Evolutionary conservation across 208 protist species (phyloP).

Genomic region (Strigomonas culicis): DNA sequence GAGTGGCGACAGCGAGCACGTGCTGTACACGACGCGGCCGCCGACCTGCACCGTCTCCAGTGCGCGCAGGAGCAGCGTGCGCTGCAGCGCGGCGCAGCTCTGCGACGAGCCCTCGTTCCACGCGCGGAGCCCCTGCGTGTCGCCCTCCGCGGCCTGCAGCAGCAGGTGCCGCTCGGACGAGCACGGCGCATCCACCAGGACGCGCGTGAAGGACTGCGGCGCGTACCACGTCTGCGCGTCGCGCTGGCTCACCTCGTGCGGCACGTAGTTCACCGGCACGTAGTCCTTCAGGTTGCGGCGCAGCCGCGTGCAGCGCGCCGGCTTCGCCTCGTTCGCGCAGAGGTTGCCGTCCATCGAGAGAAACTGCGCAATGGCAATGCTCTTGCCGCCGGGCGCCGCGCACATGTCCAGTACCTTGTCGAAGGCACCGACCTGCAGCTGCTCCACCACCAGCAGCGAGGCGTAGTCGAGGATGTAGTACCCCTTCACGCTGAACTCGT

Average conservation of each 20-base stretch:
- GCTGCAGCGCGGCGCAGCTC: constrained; percentile 50
- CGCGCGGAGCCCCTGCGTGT: constrained; percentile 35
- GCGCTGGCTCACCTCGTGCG: constrained; percentile 56
- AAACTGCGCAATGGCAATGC: constrained; percentile 74
- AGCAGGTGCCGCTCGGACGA: constrained; percentile 90
- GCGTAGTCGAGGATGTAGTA: constrained; percentile 86
- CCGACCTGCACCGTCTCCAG: constrained; percentile 72
- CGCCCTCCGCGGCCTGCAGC: constrained; percentile 39
- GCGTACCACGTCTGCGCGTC: constrained; percentile 68
- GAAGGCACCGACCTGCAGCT: constrained; percentile 61
- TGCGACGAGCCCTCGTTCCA: constrained; percentile 37
- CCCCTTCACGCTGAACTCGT: constrained; percentile 61
- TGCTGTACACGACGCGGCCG: constrained; percentile 90
- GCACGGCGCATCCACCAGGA: constrained; percentile 93
- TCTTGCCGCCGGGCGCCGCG: constrained; percentile 73
- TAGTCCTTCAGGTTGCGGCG: constrained; percentile 64
- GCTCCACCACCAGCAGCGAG: constrained; percentile 65
- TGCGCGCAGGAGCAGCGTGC: constrained; percentile 58
- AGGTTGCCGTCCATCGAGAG: constrained; percentile 62
- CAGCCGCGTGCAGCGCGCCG: constrained; percentile 65
- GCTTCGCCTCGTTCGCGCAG: constrained; percentile 60
- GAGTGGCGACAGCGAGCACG: constrained; percentile 80
- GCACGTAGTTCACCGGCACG: constrained; percentile 61
- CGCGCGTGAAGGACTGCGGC: constrained; percentile 57
- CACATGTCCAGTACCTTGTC: constrained; percentile 85